Base-by-base conservation (phyloP, 2,329 filamentous ascomycete species). In the Aspergillus felis region DNA sequence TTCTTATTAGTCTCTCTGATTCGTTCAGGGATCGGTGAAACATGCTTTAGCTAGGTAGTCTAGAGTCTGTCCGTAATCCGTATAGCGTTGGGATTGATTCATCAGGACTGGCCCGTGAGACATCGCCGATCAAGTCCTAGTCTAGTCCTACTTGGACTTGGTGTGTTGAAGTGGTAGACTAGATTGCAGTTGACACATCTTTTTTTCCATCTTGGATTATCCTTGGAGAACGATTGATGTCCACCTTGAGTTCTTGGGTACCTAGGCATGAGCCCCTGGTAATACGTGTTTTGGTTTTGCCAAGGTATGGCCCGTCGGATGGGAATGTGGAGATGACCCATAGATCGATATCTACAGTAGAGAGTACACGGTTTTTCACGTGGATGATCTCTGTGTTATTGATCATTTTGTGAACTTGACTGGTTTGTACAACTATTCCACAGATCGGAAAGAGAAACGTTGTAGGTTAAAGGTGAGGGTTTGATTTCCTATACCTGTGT, bases 41-140 rank as follows among this genome's bases (percentile, higher is more conserved):
- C 32, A 12, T 29, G 28, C 28, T 3, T 29, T 12, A 29, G 1
- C 28, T 29, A 12, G 28, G 28, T 12, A 12, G 28, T 29, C 28
- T 4, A 29, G 10, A 29, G 28, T 29, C 10, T 1, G 28, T 29
- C 28, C 28, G 28, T 29, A 29, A 29, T 29, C 28, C 9, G 28
- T 3, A 29, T 29, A 10, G 32, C 14, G 2, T 35, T 35, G 2
- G 32, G 32, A 3, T 35, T 35, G 12, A 35, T 35, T 14, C 4
- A 42, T 5, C 41, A 10, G 3, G n/a, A 12, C 32, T 35, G 32
- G 32, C 32, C 32, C 5, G 32, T 7, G 32, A 17, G 44, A 1
- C 38, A 41, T 38, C 52, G 44, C 44, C 28, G 17, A 22, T 50
- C 46, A 55, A 27, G 44, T 55, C 59, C 57, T 60, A 53, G 58